phyloP scores from a whole-genome alignment of 805 yeast species.

The Lipomyces mesembrius region DNA sequence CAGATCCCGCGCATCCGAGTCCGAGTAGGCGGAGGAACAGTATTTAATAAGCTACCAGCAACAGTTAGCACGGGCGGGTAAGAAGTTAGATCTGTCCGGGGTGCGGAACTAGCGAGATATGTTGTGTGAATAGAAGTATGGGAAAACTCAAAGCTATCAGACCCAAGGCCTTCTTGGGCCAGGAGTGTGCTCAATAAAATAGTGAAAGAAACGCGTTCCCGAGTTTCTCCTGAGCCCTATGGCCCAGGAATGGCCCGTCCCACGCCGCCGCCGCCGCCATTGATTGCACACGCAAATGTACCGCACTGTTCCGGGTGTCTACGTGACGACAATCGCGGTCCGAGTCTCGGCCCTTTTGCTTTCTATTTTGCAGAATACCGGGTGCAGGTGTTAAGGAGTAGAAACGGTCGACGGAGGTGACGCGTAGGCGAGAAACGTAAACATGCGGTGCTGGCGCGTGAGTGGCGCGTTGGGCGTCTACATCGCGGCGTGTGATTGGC shows the following conservation, averaged over 20 bases:
- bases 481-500: conserved; percentile 16
- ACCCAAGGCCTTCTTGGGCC: not conserved
- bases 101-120: too few species aligned
- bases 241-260: not conserved
- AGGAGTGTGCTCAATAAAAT: not conserved
- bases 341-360: not conserved
- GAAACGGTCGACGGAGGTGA: not conserved
- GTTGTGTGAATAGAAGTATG: too few species aligned
- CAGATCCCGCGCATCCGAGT: too few species aligned
- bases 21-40: too few species aligned
- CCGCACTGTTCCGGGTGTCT: not conserved
- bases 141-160: not conserved
- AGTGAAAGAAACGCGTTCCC: not conserved
- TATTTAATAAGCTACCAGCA: too few species aligned
- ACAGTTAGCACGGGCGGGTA: too few species aligned
- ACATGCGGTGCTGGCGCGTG: conserved; percentile 3
- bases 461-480: conserved; percentile 17
- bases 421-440: not conserved
- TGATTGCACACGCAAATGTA: not conserved
- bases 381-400: not conserved
- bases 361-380: not conserved
- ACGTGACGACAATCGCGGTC: not conserved
- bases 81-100: too few species aligned
- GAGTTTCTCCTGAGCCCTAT: not conserved
- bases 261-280: not conserved